phyloP scores from a whole-genome alignment of 495 filamentous ascomycete species.

The Penicillium bialowiezense region DNA sequence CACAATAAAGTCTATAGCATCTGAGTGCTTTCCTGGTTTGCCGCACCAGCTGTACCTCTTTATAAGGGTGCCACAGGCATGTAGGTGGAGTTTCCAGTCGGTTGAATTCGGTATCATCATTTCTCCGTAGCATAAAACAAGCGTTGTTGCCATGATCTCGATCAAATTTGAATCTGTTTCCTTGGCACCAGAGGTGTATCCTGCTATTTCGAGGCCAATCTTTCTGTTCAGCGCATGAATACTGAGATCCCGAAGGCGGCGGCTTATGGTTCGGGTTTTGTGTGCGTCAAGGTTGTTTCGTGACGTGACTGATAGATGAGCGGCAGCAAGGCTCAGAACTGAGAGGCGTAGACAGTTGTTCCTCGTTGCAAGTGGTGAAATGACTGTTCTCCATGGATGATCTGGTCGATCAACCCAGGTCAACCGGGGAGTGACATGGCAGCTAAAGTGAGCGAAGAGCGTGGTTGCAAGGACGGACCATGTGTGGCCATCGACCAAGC shows the following conservation, averaged over 20 bases:
- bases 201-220: too few relatives aligned
- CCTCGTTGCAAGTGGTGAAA: constrained; percentile 6
- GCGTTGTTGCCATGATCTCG: constrained; percentile 4
- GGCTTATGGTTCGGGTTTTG: too few relatives aligned
- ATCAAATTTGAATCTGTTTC: not conserved
- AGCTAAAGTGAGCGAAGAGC: constrained; percentile 14
- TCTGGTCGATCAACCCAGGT: constrained; percentile 20
- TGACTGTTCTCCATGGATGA: constrained; percentile 18
- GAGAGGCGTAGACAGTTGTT: constrained; percentile 13
- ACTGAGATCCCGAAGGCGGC: too few relatives aligned
- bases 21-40: not conserved
- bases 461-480: not conserved
- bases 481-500: too few relatives aligned
- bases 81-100: constrained; percentile 8
- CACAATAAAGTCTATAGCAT: constrained; percentile 2
- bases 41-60: not conserved
- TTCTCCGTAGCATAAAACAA: constrained; percentile 9
- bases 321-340: constrained; percentile 16
- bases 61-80: constrained; percentile 5
- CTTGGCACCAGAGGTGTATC: too few relatives aligned
- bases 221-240: too few relatives aligned
- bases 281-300: too few relatives aligned
- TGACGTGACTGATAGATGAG: constrained; percentile 18
- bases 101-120: constrained; percentile 9
- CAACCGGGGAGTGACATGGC: constrained; percentile 10